Evolutionary conservation across 768 basidiomycete species (phyloP).

Genomic region (Xerocomellus chrysenteron): DNA sequence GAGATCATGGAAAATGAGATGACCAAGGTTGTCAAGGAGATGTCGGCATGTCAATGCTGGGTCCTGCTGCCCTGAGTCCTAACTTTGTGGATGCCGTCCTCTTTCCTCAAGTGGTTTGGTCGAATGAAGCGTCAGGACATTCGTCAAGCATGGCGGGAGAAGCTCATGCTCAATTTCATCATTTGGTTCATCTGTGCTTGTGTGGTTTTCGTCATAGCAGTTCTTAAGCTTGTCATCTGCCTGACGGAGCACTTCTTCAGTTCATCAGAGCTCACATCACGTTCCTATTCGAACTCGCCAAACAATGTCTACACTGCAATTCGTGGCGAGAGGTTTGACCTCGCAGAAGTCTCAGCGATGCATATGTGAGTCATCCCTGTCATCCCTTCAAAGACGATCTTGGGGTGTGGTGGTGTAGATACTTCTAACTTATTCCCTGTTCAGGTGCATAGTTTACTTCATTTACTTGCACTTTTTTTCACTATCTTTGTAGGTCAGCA

Average conservation of each 20-base stretch:
- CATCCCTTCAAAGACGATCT: slow-evolving; percentile 71
- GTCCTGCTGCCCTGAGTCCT: too few relatives aligned
- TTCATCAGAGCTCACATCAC: slow-evolving; percentile 66
- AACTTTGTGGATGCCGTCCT: too few relatives aligned
- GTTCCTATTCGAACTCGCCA: slow-evolving; percentile 60
- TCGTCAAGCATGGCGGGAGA: too few relatives aligned
- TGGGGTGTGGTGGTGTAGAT: slow-evolving; percentile 80
- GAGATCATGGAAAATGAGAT: too few relatives aligned
- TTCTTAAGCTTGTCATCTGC: slow-evolving; percentile 86
- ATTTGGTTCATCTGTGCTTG: slow-evolving; percentile 94
- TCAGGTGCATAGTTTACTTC: slow-evolving; percentile 53
- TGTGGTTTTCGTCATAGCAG: slow-evolving; percentile 86
- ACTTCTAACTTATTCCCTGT: slow-evolving; percentile 88
- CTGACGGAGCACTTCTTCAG: slow-evolving; percentile 93
- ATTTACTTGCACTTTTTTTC: too few relatives aligned
- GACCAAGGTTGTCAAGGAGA: too few relatives aligned
- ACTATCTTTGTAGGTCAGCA: too few relatives aligned
- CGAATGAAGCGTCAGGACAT: too few relatives aligned
- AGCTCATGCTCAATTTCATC: slow-evolving; percentile 42
- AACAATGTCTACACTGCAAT: slow-evolving; percentile 80
- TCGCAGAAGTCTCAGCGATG: slow-evolving; percentile 61
- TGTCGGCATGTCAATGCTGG: too few relatives aligned
- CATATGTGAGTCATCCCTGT: slow-evolving; percentile 72
- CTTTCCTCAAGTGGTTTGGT: too few relatives aligned
- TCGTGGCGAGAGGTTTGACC: slow-evolving; percentile 93